phyloP scores from a whole-genome alignment of 2,329 filamentous ascomycete species.

The Diaporthe velutina region DNA sequence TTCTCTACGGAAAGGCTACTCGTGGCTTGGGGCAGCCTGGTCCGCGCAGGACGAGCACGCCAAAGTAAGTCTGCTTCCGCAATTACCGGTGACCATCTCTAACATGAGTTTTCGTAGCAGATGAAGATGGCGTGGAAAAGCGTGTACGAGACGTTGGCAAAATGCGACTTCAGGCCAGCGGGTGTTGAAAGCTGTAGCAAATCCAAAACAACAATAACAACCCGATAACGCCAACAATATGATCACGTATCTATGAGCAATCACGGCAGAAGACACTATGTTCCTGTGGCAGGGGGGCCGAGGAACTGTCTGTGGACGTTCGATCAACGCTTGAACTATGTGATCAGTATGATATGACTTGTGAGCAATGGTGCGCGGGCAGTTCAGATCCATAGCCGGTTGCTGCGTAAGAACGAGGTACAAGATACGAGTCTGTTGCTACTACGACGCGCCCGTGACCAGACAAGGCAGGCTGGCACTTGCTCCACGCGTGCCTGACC shows the following conservation, averaged over 20 bases:
- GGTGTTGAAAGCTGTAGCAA: background rate
- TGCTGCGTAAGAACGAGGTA: background rate
- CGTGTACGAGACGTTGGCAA: background rate
- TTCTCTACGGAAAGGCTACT: background rate
- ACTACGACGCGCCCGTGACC: background rate
- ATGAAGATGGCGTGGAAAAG: background rate
- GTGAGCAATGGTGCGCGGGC: background rate
- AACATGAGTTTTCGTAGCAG: background rate
- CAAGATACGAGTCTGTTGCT: background rate
- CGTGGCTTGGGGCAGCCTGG: background rate
- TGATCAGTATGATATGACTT: background rate
- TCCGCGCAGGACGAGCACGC: background rate
- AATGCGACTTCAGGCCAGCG: background rate
- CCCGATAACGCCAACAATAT: background rate
- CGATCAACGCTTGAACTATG: background rate
- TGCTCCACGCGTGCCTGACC: background rate
- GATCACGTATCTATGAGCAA: background rate
- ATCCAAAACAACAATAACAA: background rate
- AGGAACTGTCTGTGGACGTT: background rate
- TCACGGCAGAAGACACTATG: background rate
- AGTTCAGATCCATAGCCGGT: background rate
- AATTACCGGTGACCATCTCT: background rate
- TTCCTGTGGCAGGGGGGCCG: background rate
- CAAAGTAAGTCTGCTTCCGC: background rate
- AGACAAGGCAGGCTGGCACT: background rate